Percentiles rank a stretch among this genome's conserved stretches.
phyloP scores from a whole-genome alignment of 1,139 yeast genomes.

The Geotrichum reessii region DNA sequence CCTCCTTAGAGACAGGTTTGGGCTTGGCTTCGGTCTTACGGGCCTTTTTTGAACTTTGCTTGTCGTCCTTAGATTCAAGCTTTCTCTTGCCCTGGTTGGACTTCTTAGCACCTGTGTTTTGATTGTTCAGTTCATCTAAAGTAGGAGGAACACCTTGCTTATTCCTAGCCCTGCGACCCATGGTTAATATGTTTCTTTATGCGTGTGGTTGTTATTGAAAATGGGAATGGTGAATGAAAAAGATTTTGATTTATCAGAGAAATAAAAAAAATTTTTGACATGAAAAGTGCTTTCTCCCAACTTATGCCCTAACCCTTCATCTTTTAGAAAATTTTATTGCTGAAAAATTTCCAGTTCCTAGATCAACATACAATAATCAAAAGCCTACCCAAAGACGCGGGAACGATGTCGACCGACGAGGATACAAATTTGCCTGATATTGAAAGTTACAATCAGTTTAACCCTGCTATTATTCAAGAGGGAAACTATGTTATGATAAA shows the following conservation, averaged over 20 bases:
- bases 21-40: slow-evolving; percentile 26
- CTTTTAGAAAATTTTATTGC: neutral
- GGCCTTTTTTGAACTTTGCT: slow-evolving; percentile 38
- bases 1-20: slow-evolving; percentile 51
- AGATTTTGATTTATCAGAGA: neutral
- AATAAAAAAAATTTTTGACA: neutral
- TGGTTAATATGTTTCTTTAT: slow-evolving; percentile 29
- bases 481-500: slow-evolving; percentile 60
- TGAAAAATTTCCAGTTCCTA: neutral
- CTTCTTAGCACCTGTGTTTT: slow-evolving; percentile 39
- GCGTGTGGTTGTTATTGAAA: neutral
- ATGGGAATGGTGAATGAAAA: neutral
- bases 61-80: slow-evolving; percentile 27
- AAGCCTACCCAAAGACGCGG: neutral
- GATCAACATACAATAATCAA: neutral
- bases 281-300: slow-evolving; percentile 6
- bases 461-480: slow-evolving; percentile 34
- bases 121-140: slow-evolving; percentile 71
- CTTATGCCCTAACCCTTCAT: slow-evolving; percentile 1
- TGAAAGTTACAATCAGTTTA: slow-evolving; percentile 15
- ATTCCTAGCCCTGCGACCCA: slow-evolving; percentile 91
- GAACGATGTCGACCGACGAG: neutral
- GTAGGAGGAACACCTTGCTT: slow-evolving; percentile 89
- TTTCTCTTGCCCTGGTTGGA: slow-evolving; percentile 23
- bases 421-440: neutral